Percentiles rank a stretch among this genome's conserved stretches.
phyloP scores from a whole-genome alignment of 257 asterid genomes.

The Thymus quinquecostatus region DNA sequence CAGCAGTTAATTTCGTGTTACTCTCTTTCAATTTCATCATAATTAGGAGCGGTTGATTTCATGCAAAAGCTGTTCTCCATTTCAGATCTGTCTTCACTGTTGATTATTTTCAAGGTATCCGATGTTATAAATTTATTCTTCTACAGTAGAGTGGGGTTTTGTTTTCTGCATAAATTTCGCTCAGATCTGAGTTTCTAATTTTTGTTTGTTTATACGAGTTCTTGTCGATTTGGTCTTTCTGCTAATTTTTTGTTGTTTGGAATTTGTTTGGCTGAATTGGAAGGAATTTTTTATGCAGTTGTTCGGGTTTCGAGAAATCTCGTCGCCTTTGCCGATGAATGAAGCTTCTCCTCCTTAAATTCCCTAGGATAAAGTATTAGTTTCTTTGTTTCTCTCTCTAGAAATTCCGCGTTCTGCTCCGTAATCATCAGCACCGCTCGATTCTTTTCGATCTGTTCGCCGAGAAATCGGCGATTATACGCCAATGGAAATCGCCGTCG shows the following conservation, averaged over 20 bases:
- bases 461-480: constrained; percentile 15
- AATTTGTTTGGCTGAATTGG: constrained; percentile 6
- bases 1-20: neutral
- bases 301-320: constrained; percentile 40
- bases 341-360: constrained; percentile 42
- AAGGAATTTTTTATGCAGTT: neutral
- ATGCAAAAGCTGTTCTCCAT: constrained; percentile 34
- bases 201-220: neutral
- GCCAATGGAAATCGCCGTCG: constrained; percentile 34
- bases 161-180: constrained; percentile 10
- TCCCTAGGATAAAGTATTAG: constrained; percentile 20
- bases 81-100: constrained; percentile 38
- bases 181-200: constrained; percentile 36
- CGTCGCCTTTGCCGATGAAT: constrained; percentile 26
- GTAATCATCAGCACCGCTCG: neutral
- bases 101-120: constrained; percentile 37
- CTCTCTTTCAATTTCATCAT: constrained; percentile 18
- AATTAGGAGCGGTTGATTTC: constrained; percentile 7
- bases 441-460: neutral
- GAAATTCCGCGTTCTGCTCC: constrained; percentile 3
- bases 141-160: constrained; percentile 15
- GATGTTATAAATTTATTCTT: constrained; percentile 13
- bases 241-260: neutral
- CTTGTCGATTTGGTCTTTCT: constrained; percentile 3
- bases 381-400: constrained; percentile 9